These are phyloP conservation scores for Saccharomycopsis sp. DNA, from an alignment of 805 yeast genomes.

Conservation along the genomic window DNA sequence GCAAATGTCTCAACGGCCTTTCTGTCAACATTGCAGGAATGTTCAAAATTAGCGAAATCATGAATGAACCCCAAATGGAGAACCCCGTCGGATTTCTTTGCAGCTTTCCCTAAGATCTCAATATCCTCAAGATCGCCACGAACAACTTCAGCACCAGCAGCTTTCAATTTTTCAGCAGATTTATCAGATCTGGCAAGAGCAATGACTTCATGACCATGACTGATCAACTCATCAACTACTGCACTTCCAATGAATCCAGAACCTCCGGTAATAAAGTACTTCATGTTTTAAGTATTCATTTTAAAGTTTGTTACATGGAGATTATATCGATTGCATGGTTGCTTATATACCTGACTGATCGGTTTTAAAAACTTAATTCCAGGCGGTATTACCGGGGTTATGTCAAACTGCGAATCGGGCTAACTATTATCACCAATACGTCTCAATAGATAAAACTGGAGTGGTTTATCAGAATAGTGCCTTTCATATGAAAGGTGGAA, in stretches of 20 bases:
- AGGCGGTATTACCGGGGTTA: too few relatives aligned
- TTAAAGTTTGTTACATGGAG: too few relatives aligned
- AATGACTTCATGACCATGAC: slow-evolving; percentile 26
- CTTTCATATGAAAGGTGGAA: too few relatives aligned
- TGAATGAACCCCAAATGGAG: slow-evolving; percentile 34
- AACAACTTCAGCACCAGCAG: slow-evolving; percentile 26
- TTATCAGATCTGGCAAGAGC: slow-evolving; percentile 30
- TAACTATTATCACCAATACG: too few relatives aligned
- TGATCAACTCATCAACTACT: slow-evolving; percentile 24
- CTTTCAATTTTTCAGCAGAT: slow-evolving; percentile 26
- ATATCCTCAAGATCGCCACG: slow-evolving; percentile 29
- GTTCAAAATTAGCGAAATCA: slow-evolving; percentile 24
- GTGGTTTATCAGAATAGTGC: too few relatives aligned
- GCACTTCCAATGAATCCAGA: slow-evolving; percentile 30
- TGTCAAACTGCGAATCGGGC: too few relatives aligned
- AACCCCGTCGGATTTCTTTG: slow-evolving; percentile 30
- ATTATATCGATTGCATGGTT: too few relatives aligned
- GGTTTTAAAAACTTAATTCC: too few relatives aligned
- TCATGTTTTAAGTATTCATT: neutral
- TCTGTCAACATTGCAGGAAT: slow-evolving; percentile 24
- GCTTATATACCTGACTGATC: too few relatives aligned
- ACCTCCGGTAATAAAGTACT: slow-evolving; percentile 31
- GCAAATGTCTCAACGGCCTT: slow-evolving; percentile 26
- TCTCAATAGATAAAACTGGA: too few relatives aligned
- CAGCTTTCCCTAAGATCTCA: slow-evolving; percentile 27